Conservation (phyloP, 352 stramenopile genomes). For the Poterioochromonas sp. region DNA sequence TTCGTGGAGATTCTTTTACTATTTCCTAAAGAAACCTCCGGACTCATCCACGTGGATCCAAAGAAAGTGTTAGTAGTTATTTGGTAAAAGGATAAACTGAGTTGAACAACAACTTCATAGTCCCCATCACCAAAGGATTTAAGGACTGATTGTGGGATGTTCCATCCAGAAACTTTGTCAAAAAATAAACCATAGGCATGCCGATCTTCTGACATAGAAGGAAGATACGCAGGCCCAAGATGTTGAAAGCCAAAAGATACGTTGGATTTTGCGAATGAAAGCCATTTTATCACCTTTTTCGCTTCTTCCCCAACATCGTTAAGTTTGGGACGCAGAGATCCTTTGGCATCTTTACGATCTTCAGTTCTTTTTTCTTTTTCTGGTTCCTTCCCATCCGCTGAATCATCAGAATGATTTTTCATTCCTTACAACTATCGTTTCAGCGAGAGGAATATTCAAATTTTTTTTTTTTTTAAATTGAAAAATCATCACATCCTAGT, state of each 20-base stretch:
- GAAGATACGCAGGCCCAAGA: constrained; percentile 4
- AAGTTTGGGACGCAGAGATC: too few relatives aligned
- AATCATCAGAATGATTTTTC: too few relatives aligned
- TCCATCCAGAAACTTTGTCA: constrained; percentile 34
- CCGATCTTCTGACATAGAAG: constrained; percentile 9
- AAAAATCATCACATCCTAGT: too few relatives aligned
- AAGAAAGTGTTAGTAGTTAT: constrained; percentile 70
- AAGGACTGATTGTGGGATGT: constrained; percentile 28
- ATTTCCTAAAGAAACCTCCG: constrained; percentile 39
- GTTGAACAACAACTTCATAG: constrained; percentile 51
- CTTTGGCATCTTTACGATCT: too few relatives aligned
- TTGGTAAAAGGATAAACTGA: constrained; percentile 77
- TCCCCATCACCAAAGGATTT: constrained; percentile 25
- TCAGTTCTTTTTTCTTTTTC: too few relatives aligned
- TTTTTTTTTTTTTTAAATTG: too few relatives aligned
- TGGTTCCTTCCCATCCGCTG: too few relatives aligned
- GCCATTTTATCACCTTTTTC: too few relatives aligned
- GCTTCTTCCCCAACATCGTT: too few relatives aligned
- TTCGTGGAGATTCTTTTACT: background rate
- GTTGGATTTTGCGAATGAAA: constrained; percentile 26
- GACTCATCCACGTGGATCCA: constrained; percentile 71
- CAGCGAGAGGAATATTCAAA: too few relatives aligned
- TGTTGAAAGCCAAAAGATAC: constrained; percentile 21
- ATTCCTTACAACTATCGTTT: too few relatives aligned
- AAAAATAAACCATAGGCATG: constrained; percentile 31